These are phyloP conservation scores for Paramecium tetraurelia DNA, from an alignment of 73 alveolate genomes.

Conservation along the genomic window DNA sequence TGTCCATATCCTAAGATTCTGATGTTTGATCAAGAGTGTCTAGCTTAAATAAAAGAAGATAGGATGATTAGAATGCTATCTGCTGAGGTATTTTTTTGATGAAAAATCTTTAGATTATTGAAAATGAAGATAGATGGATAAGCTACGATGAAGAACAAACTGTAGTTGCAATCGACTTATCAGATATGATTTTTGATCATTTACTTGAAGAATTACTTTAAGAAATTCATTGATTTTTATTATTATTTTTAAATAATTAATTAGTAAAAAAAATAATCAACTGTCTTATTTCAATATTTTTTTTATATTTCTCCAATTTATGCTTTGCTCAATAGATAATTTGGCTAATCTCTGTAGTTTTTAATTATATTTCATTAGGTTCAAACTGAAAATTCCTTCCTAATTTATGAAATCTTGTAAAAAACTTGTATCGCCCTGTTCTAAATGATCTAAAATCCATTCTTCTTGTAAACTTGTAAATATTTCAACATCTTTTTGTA, in stretches of 20 bases:
- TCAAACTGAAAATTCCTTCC: neutral
- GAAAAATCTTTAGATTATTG: neutral
- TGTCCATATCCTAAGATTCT: slow-evolving; percentile 46
- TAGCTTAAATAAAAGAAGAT: slow-evolving; percentile 69
- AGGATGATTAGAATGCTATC: slow-evolving; percentile 64
- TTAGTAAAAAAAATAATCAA: neutral
- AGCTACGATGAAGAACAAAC: slow-evolving; percentile 63
- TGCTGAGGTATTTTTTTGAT: slow-evolving; percentile 45
- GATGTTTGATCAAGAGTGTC: slow-evolving; percentile 63
- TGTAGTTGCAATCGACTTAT: slow-evolving; percentile 58
- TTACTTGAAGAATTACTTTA: slow-evolving; percentile 52
- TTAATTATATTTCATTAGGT: neutral
- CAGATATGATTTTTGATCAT: slow-evolving; percentile 59
- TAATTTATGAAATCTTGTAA: neutral
- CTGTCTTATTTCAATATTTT: neutral
- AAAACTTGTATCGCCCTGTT: neutral
- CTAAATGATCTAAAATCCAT: slow-evolving; percentile 1
- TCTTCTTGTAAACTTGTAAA: neutral
- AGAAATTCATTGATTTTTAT: slow-evolving; percentile 5
- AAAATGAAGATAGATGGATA: slow-evolving; percentile 61
- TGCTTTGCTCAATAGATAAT: neutral
- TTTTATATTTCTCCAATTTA: neutral
- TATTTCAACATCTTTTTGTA: neutral
- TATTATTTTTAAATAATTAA: neutral
- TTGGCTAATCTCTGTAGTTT: neutral